Base-by-base conservation (phyloP, 805 yeast species). In the Saccharomycopsis fermentans region DNA sequence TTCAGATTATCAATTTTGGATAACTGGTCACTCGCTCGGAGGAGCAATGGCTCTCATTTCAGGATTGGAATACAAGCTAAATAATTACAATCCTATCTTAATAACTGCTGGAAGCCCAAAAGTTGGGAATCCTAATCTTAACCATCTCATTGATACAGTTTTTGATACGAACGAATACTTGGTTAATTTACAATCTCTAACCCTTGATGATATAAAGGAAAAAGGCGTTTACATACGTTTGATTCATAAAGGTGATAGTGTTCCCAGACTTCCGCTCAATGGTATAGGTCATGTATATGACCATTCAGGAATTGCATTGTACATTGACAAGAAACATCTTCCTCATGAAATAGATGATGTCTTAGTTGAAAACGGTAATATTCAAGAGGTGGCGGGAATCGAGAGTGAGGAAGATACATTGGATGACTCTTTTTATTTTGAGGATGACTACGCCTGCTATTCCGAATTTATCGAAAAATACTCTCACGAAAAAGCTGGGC, bases 11-110 rank as follows among this genome's bases (percentile, higher is more conserved):
- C 67, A 73, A 26, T 60, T 86, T 5, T 74, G 79, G 4, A 74
- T 84, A 1, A 71, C 82, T 1, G 95, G 95, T 0, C 95, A 88
- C 69, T 87, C 94, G 0, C 69, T 87, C 48, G 91, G 90, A 2
- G 95, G 84, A 8, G 90, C 90, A 0, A 69, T 85, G 57, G 84
- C 90, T 1, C 69, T 76, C 2, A 69, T 87, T 32, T 76, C 81
- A 6, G 92, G 87, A 0, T 73, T 81, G 19, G 92, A 87, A 65
- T 73, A 84, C 54, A 70, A 77, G 58, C 65, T 81, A 21, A 62
- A 78, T 65, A 90, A 89, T 0, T 71, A 70, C 58, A 67, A 78
- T 8, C 84, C 86, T 0, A 65, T 76, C 37, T 79, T 84, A 1
- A 68, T 84, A n/a, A 76, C 86, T 0, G 82, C 71, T 69, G 94